Percentiles rank a stretch among this genome's conserved stretches.
These are phyloP conservation scores for Haplosporangium sp. DNA, from an alignment of 371 early-diverging fungal species.

Conservation along the genomic window DNA sequence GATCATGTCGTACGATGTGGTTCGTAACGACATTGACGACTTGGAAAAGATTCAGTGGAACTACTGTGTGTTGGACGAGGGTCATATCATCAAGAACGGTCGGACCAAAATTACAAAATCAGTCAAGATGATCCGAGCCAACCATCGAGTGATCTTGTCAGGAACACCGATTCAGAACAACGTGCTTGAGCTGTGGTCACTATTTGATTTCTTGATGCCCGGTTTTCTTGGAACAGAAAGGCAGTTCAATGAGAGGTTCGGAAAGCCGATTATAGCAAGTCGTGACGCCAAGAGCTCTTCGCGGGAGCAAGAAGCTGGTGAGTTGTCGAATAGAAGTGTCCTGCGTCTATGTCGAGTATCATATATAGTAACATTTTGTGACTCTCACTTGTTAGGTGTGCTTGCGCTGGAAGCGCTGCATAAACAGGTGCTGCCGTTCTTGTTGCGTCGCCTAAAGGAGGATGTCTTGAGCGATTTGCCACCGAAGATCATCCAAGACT, in stretches of 20 bases:
- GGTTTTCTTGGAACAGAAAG: conserved; percentile 91
- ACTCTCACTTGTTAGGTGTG: conserved; percentile 65
- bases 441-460: conserved; percentile 97
- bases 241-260: conserved; percentile 90
- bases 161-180: conserved; percentile 99
- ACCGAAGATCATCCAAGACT: conserved; percentile 99
- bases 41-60: conserved; percentile 85
- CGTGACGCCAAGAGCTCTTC: conserved; percentile 90
- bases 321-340: neutral
- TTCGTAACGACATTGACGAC: conserved; percentile 94
- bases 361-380: neutral
- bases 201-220: conserved; percentile 99
- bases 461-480: conserved; percentile 99
- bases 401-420: conserved; percentile 94
- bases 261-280: conserved; percentile 91
- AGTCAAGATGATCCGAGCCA: conserved; percentile 84
- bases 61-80: conserved; percentile 99
- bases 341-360: neutral
- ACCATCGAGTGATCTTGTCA: conserved; percentile 94
- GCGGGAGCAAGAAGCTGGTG: conserved; percentile 82
- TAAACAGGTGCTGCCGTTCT: conserved; percentile 97
- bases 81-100: conserved; percentile 98
- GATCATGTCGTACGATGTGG: conserved; percentile 96
- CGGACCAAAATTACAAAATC: conserved; percentile 94
- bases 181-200: conserved; percentile 96